A percentile compares a stretch with the other conserved stretches of the same genome.
These are phyloP conservation scores for Cladobotryum mycophilum DNA, from an alignment of 2,329 filamentous ascomycete species.

Conservation along the genomic window DNA sequence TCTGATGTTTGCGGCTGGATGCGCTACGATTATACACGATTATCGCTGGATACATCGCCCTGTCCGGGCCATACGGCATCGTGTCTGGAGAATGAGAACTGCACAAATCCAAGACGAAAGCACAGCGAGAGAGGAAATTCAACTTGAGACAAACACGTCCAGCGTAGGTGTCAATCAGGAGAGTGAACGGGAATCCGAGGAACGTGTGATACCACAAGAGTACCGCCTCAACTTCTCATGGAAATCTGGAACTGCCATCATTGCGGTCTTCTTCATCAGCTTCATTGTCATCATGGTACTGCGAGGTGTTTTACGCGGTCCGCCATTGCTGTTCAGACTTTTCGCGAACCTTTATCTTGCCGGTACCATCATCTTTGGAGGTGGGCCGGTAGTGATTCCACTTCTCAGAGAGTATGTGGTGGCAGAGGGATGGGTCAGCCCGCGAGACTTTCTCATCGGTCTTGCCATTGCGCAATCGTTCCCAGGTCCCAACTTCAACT, in stretches of 20 bases:
- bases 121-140: neutral
- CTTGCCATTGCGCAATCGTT: conserved; percentile 67
- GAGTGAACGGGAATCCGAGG: conserved; percentile 14
- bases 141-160: no score
- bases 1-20: conserved; percentile 52
- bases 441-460: conserved; percentile 66
- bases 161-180: no score
- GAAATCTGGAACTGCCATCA: conserved; percentile 37
- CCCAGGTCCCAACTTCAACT: conserved; percentile 45
- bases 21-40: conserved; percentile 51
- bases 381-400: conserved; percentile 59
- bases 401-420: conserved; percentile 58
- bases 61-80: neutral
- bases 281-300: conserved; percentile 53
- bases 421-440: conserved; percentile 61
- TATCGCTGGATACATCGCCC: conserved; percentile 40
- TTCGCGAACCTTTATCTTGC: conserved; percentile 71
- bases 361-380: conserved; percentile 62
- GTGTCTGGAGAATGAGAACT: no score
- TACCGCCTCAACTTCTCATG: conserved; percentile 37
- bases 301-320: conserved; percentile 33
- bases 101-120: neutral
- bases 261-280: conserved; percentile 44
- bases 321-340: conserved; percentile 48
- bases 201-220: conserved; percentile 22